Evolutionary conservation across 768 basidiomycete species (phyloP).

Genomic region (Leccinum uliginosum): DNA sequence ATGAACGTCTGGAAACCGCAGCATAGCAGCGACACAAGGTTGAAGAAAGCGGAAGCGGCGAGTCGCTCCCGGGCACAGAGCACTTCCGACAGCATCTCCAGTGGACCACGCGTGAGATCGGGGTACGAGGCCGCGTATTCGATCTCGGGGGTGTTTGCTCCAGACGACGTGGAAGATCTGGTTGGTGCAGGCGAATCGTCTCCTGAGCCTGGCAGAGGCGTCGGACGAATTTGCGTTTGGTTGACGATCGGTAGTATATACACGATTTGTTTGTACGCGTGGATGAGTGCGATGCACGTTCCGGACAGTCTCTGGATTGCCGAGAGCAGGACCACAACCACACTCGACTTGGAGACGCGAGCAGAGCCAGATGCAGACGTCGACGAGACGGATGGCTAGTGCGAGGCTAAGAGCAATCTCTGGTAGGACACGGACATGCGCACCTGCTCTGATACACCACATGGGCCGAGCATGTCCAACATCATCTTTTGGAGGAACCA

Average conservation of each 20-base stretch:
- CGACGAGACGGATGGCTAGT: constrained; percentile 19
- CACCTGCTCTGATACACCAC: constrained; percentile 25
- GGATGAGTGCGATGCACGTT: constrained; percentile 60
- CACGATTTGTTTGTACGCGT: constrained; percentile 61
- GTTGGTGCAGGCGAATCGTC: constrained; percentile 8
- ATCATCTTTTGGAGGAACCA: constrained; percentile 84
- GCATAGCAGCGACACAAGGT: constrained; percentile 43
- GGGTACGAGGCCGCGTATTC: constrained; percentile 1
- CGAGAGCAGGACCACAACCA: constrained; percentile 70
- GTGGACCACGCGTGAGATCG: constrained; percentile 39
- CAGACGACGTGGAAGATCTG: constrained; percentile 26
- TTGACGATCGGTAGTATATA: constrained; percentile 66
- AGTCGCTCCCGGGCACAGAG: constrained; percentile 46
- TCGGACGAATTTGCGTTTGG: constrained; percentile 23
- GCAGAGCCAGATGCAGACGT: constrained; percentile 31
- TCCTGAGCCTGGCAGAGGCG: neutral
- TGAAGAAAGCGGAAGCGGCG: constrained; percentile 43
- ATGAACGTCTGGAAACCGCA: constrained; percentile 50
- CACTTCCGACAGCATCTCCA: constrained; percentile 48
- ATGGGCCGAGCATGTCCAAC: constrained; percentile 57
- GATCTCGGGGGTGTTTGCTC: constrained; percentile 5
- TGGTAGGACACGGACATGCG: neutral
- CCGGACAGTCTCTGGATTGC: constrained; percentile 70
- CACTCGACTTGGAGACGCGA: constrained; percentile 42
- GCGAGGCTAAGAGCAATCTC: neutral